Evolutionary conservation across 2,329 filamentous ascomycete species (phyloP).

Genomic region (Fusarium sp.): DNA sequence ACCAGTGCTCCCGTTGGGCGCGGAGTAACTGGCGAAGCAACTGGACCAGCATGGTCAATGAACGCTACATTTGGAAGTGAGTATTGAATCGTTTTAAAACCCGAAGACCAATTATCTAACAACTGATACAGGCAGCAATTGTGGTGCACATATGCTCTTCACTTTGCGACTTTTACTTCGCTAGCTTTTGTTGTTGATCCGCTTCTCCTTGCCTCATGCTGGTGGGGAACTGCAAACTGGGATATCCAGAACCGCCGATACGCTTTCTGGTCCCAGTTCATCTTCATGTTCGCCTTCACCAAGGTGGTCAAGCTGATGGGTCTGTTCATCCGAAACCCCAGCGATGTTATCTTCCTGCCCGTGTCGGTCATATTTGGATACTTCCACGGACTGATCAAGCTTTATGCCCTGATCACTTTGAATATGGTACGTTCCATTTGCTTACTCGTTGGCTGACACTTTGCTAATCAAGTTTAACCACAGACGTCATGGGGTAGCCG

Average conservation of each 20-base stretch:
- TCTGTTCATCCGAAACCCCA: conserved; percentile 87
- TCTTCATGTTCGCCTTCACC: conserved; percentile 85
- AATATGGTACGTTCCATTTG: conserved; percentile 76
- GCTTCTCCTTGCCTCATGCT: conserved; percentile 77
- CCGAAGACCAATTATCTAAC: conserved; percentile 35
- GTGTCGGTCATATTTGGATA: conserved; percentile 94
- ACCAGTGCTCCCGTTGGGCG: conserved; percentile 95
- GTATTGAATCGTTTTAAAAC: conserved; percentile 56
- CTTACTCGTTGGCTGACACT: not conserved
- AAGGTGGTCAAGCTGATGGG: conserved; percentile 93
- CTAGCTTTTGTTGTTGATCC: conserved; percentile 86
- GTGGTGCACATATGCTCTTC: conserved; percentile 94
- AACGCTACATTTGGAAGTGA: conserved; percentile 90
- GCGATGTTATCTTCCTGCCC: conserved; percentile 83
- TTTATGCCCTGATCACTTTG: conserved; percentile 87
- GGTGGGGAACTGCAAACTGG: conserved; percentile 77
- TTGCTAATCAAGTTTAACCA: conserved; percentile 26
- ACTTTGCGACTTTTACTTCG: conserved; percentile 92
- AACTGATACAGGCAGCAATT: conserved; percentile 78
- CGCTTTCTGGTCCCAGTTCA: conserved; percentile 73
- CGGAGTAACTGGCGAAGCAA: conserved; percentile 99
- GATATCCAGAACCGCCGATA: conserved; percentile 65
- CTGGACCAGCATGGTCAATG: conserved; percentile 87
- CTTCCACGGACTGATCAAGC: conserved; percentile 92
- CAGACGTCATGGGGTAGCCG: conserved; percentile 97